Conservation (phyloP, 139 green algal species). For the Monoraphidium neglectum region DNA sequence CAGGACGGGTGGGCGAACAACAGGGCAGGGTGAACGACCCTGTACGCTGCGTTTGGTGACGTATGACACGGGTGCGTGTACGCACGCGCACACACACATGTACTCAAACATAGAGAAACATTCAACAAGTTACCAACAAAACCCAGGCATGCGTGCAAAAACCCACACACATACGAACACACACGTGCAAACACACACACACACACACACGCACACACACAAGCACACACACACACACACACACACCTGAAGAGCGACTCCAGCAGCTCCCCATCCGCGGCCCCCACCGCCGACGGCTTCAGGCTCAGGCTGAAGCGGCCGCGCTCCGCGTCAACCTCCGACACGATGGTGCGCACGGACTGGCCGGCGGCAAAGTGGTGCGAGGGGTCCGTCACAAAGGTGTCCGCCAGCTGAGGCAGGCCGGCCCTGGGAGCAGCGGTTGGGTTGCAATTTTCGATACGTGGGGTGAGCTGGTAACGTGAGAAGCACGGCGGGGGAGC, state of each 20-base stretch:
- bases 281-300: slow-evolving; percentile 23
- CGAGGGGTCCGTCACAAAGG: slow-evolving; percentile 73
- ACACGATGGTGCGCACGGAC: slow-evolving; percentile 60
- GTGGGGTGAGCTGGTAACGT: too few species aligned
- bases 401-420: slow-evolving; percentile 78
- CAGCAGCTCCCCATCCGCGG: slow-evolving; percentile 24
- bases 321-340: slow-evolving; percentile 32
- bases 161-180: not conserved
- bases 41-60: too few species aligned
- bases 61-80: too few species aligned
- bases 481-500: too few species aligned
- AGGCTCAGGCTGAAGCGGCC: slow-evolving; percentile 18
- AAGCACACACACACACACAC: not conserved
- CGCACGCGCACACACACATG: too few species aligned
- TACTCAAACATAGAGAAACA: too few species aligned
- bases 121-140: too few species aligned
- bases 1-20: too few species aligned
- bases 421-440: slow-evolving; percentile 46
- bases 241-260: slow-evolving; percentile 22
- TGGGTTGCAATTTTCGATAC: too few species aligned
- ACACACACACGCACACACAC: not conserved
- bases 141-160: too few species aligned
- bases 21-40: too few species aligned
- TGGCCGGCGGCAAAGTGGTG: slow-evolving; percentile 70
- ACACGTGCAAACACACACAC: not conserved